Evolutionary conservation across 805 yeast genomes (phyloP), one percentile per base, ranked within the genome.

Genomic region (Metschnikowia arizonensis): DNA sequence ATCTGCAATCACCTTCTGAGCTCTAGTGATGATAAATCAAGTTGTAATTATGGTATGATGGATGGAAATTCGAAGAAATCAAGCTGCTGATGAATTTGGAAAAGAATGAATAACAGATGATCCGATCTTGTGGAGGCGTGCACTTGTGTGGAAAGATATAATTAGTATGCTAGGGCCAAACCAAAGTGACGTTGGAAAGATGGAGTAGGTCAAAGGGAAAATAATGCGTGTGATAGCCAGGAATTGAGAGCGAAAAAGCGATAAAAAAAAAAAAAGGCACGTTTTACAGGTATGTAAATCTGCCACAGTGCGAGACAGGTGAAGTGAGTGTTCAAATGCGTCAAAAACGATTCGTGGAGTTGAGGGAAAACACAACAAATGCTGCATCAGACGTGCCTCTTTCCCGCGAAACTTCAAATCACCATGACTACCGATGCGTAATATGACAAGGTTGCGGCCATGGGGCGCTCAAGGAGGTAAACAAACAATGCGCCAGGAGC

Each of bases 91-190:
- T 30, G 42, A 17, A 30, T 29, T 18, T 28, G 21, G 29, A 10
- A 39, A 39, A 30, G 42, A 39, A 23, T 39, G 42, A 39, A 39
- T 39, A 17, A 30, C 42, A 39, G 42, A 21, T 39, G 42, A 31
- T 30, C 11, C 9, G 35, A 23, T 19, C 30, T n/a, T 15, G 29
- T 9, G 21, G 24, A 28, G 18, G 17, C 23, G 33, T 14, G 28
- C 34, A 15, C 24, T 17, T 15, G 14, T 23, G 31, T 26, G 24
- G 24, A 26, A 25, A n/a, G 23, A 26, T 15, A 25, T 12, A 19
- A 18, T 25, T 17, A 18, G 31, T 34, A 10, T 24, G 38, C 38
- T 23, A 5, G 12, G 38, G 34, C 28, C 29, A 15, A 23, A 14
- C 34, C 33, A 38, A 28, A 29, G 36, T 17, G 42, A 31, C 42